Base-by-base conservation (phyloP, 1,284 basidiomycete species). In the Ganoderma lingzhi region DNA sequence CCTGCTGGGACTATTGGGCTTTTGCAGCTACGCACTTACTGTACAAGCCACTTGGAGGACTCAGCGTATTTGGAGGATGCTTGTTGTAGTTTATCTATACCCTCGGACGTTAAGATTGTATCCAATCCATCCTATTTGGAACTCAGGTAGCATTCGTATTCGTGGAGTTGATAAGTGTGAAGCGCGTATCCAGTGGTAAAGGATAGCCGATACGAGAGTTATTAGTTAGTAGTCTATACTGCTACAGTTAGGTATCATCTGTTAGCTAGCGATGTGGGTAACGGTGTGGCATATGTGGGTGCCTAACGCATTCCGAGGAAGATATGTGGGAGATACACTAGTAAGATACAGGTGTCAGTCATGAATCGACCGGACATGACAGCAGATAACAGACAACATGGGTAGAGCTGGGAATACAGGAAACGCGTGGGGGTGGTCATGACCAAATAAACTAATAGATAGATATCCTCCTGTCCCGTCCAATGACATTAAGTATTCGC, bases 261-360 rank as follows among this genome's bases (percentile, higher is more conserved):
- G 62, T 32, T 67, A 35, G 48, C 53, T 67, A 59, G 62, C n/a
- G n/a, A 67, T 67, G 66, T 56, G 41, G 55, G 53, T 60, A 42
- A 63, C 14, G 35, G 59, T 30, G 65, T 48, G 48, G 48, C 60
- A 55, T 45, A 28, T 66, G 59, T 23, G 51, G 51, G 28, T 17
- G 53, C 53, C 30, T 14, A 23, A 32, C 30, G 53, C 53, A 17
- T 32, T 28, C 28, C 53, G 48, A 12, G 48, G n/a, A 12, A 10
- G 48, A 23, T 23, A n/a, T 30, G 30, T 3, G 53, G 12, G 4
- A 55, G 30, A 30, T 55, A 55, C 51, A 53, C 32, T 35, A 32
- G 56, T 60, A 39, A 60, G 23, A 41, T 37, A 60, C 58, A 51
- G 12, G n/a, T 6, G 19, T 45, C 8, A 23, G 48, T 51, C n/a